phyloP scores from a whole-genome alignment of 768 basidiomycete genomes.

The Serendipita indica region DNA sequence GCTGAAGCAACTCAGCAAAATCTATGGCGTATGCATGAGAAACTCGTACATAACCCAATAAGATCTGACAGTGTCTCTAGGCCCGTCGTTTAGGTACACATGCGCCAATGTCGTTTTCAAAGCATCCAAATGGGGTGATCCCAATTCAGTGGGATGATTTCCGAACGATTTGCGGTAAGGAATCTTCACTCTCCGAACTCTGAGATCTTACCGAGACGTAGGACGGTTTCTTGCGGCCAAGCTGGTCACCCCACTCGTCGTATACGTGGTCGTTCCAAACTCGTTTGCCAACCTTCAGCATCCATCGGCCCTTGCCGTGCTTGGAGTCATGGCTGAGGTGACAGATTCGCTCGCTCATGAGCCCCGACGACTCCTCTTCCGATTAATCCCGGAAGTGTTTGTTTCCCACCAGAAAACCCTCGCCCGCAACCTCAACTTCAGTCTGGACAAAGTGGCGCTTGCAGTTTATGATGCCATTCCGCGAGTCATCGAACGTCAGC shows the following conservation, averaged over 20 bases:
- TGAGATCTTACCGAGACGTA: background rate
- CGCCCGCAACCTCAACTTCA: background rate
- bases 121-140: background rate
- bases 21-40: background rate
- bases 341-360: background rate
- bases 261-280: slow-evolving; percentile 7
- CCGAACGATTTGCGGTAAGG: background rate
- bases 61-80: background rate
- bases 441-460: background rate
- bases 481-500: background rate
- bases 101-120: background rate
- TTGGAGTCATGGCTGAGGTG: background rate
- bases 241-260: background rate
- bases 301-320: background rate
- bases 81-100: background rate
- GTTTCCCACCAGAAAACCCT: background rate
- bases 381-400: background rate
- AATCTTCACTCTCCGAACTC: background rate
- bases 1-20: background rate
- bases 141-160: slow-evolving; percentile 1
- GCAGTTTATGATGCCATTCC: slow-evolving; percentile 2
- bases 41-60: background rate
- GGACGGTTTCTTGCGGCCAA: background rate
- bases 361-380: background rate
- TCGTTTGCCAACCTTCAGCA: background rate